These are phyloP conservation scores for Candida endomychidarum DNA, from an alignment of 805 yeast genomes.

Conservation along the genomic window DNA sequence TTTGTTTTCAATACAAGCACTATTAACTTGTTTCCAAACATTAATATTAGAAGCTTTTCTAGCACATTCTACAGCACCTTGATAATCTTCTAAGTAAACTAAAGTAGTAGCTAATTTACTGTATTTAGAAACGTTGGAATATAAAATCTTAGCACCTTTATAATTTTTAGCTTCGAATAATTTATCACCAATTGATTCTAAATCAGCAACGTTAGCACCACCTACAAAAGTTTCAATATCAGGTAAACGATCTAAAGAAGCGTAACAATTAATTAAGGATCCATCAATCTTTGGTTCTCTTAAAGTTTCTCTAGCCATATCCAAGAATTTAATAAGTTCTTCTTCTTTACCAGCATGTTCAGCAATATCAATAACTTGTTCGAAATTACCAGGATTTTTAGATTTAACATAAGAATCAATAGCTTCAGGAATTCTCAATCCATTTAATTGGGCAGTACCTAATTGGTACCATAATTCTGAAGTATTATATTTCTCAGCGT, in stretches of 20 bases:
- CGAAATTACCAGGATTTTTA: constrained; percentile 85
- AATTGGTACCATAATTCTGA: constrained; percentile 92
- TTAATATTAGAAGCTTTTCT: constrained; percentile 91
- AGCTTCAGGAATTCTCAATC: constrained; percentile 88
- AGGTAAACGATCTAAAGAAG: constrained; percentile 66
- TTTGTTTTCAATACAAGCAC: constrained; percentile 91
- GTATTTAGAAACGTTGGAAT: constrained; percentile 85
- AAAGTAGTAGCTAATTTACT: constrained; percentile 95
- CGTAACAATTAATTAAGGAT: constrained; percentile 83
- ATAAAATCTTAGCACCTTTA: constrained; percentile 90
- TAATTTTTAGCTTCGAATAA: constrained; percentile 78
- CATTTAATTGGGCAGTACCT: constrained; percentile 94
- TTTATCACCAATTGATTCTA: constrained; percentile 89
- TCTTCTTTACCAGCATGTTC: constrained; percentile 96
- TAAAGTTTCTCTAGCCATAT: constrained; percentile 87
- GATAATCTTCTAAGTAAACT: constrained; percentile 89
- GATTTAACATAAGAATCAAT: constrained; percentile 90
- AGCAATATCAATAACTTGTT: constrained; percentile 87
- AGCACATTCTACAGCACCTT: constrained; percentile 97
- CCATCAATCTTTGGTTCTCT: constrained; percentile 94
- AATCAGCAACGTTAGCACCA: constrained; percentile 89
- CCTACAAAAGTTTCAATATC: constrained; percentile 85
- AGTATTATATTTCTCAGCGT: constrained; percentile 84
- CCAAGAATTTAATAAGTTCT: constrained; percentile 80
- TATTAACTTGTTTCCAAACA: constrained; percentile 97